Evolutionary conservation across 495 filamentous ascomycete species (phyloP).

Genomic region (Acidiella bohemica): DNA sequence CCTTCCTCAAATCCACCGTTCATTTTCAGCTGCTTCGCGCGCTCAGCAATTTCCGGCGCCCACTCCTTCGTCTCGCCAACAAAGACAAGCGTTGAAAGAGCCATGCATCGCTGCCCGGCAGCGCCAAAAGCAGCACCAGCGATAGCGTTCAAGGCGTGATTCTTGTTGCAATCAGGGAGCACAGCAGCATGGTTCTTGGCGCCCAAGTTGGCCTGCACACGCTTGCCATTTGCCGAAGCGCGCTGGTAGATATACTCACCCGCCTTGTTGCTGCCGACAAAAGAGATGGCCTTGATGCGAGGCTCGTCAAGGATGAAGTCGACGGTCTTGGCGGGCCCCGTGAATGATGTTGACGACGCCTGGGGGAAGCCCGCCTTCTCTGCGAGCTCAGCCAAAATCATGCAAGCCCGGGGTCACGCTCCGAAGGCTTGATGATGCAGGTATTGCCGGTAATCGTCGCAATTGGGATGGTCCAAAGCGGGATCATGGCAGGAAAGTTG

Average conservation of each 20-base stretch:
- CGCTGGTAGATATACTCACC: conserved; percentile 93
- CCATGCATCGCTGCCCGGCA: conserved; percentile 96
- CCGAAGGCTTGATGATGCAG: conserved; percentile 88
- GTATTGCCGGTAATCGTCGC: conserved; percentile 93
- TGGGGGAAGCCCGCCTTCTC: conserved; percentile 85
- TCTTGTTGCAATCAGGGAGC: conserved; percentile 94
- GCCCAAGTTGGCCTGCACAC: conserved; percentile 94
- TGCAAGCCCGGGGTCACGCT: conserved; percentile 96
- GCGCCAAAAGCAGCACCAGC: conserved; percentile 92
- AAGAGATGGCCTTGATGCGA: conserved; percentile 93
- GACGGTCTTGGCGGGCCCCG: conserved; percentile 79
- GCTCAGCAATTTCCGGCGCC: conserved; percentile 81
- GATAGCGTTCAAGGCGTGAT: conserved; percentile 89
- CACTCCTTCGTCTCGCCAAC: conserved; percentile 90
- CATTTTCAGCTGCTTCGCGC: conserved; percentile 76
- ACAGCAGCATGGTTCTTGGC: conserved; percentile 98
- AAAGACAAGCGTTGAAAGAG: conserved; percentile 82
- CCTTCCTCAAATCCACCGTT: conserved; percentile 92
- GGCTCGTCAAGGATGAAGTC: conserved; percentile 97
- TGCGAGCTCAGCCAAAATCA: conserved; percentile 91
- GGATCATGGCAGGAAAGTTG: conserved; percentile 99
- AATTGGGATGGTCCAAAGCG: conserved; percentile 90
- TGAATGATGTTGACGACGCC: conserved; percentile 87
- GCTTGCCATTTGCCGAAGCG: conserved; percentile 79
- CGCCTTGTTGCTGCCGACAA: conserved; percentile 91